Conservation (phyloP, 139 green algal genomes). For the Chlamydomonas eustigma region DNA sequence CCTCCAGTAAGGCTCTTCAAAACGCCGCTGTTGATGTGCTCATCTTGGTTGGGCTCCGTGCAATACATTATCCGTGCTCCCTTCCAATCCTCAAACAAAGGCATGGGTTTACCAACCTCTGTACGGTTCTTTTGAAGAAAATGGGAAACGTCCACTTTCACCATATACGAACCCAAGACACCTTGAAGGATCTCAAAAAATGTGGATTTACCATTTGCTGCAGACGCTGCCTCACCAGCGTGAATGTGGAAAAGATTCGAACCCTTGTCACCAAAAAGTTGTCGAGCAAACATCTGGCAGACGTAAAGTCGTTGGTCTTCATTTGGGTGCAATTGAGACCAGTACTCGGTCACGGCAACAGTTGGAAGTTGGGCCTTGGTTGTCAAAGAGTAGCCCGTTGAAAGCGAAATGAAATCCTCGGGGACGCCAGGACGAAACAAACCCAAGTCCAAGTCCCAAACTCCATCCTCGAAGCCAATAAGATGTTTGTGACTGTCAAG, state of each 20-base stretch:
- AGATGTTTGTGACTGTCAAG: slow-evolving; percentile 14
- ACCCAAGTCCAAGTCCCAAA: slow-evolving; percentile 16
- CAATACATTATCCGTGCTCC: not conserved
- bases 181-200: not conserved
- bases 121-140: not conserved
- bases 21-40: slow-evolving; percentile 15
- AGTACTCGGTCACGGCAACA: not conserved
- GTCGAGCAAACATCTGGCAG: not conserved
- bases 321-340: not conserved
- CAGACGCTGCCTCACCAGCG: not conserved
- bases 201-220: not conserved
- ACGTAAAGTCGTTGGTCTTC: slow-evolving; percentile 10
- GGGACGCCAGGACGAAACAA: slow-evolving; percentile 19
- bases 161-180: not conserved
- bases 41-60: slow-evolving; percentile 15
- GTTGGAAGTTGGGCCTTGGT: not conserved
- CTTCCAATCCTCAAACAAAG: not conserved
- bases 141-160: not conserved
- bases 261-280: not conserved
- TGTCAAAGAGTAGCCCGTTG: slow-evolving; percentile 4
- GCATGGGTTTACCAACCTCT: not conserved
- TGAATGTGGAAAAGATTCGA: not conserved
- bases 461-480: slow-evolving; percentile 29
- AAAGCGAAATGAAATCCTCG: slow-evolving; percentile 15
- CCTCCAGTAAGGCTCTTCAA: slow-evolving; percentile 16